Conservation (phyloP, 257 asterid species). For the Linderniella brevidens region DNA sequence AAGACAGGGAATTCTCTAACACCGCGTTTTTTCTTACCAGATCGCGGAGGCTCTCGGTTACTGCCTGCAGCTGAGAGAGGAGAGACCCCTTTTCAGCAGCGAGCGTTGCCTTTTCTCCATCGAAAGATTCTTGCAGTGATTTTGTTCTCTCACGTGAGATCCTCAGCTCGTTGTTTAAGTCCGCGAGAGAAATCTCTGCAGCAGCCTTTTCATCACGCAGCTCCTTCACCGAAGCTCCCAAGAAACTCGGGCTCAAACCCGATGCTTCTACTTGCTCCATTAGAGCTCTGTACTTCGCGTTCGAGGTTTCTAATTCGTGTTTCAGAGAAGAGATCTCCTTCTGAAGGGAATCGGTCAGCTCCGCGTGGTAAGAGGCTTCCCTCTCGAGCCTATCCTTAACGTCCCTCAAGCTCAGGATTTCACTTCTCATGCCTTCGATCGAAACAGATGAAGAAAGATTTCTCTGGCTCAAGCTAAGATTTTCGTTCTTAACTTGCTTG, state of each 20-base stretch:
- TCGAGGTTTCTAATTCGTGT: constrained; percentile 57
- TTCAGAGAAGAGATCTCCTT: constrained; percentile 38
- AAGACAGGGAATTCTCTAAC: constrained; percentile 58
- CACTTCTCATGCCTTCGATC: constrained; percentile 42
- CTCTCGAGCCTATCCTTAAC: constrained; percentile 66
- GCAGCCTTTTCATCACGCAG: constrained; percentile 41
- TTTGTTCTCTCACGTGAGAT: constrained; percentile 28
- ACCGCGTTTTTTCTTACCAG: constrained; percentile 59
- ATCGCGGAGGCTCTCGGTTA: constrained; percentile 67
- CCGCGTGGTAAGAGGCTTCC: constrained; percentile 46
- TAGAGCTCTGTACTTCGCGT: constrained; percentile 34
- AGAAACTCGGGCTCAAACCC: constrained; percentile 32
- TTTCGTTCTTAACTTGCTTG: constrained; percentile 36
- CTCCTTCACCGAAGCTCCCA: constrained; percentile 32
- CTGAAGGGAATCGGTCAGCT: constrained; percentile 37
- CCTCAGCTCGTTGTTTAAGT: constrained; percentile 40
- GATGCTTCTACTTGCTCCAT: constrained; percentile 49
- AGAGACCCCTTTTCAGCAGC: constrained; percentile 59
- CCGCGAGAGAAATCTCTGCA: constrained; percentile 37
- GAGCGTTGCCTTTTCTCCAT: constrained; percentile 53
- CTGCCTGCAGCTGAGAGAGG: constrained; percentile 51
- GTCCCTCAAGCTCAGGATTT: constrained; percentile 46
- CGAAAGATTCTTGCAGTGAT: constrained; percentile 39
- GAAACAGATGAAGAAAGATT: constrained; percentile 34
- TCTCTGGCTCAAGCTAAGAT: constrained; percentile 30